Evolutionary conservation across 805 yeast genomes (phyloP).

Genomic region (Wickerhamomyces rabaulensis): DNA sequence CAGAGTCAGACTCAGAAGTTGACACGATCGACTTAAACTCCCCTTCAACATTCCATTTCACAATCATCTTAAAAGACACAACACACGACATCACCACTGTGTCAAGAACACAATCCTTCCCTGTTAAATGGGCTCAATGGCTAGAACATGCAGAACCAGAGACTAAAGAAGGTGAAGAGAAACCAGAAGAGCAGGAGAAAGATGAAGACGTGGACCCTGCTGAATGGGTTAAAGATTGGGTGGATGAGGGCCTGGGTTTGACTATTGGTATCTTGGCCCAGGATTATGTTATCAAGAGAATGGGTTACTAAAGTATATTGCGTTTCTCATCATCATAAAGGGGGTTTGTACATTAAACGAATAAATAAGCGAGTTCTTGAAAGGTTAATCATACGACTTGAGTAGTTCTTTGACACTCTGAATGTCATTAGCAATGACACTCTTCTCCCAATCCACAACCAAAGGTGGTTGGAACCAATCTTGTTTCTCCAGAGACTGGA

Average conservation of each 20-base stretch:
- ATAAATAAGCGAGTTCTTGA: not conserved
- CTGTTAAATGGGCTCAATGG: slow-evolving; percentile 92
- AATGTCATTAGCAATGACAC: slow-evolving; percentile 46
- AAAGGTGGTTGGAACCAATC: slow-evolving; percentile 38
- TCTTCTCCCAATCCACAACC: slow-evolving; percentile 60
- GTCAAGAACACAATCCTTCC: slow-evolving; percentile 86
- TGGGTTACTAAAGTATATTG: slow-evolving; percentile 49
- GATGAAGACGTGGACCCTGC: slow-evolving; percentile 66
- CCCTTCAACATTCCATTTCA: slow-evolving; percentile 63
- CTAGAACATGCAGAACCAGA: slow-evolving; percentile 34
- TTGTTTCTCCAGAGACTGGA: slow-evolving; percentile 12
- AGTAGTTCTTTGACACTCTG: slow-evolving; percentile 29
- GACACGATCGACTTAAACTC: slow-evolving; percentile 32
- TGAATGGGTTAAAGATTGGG: slow-evolving; percentile 79
- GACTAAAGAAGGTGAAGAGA: slow-evolving; percentile 16
- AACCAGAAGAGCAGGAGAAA: slow-evolving; percentile 26
- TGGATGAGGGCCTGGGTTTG: slow-evolving; percentile 70
- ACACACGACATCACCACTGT: slow-evolving; percentile 70
- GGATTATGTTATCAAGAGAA: slow-evolving; percentile 82
- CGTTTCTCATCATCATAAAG: no score
- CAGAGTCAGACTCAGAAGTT: slow-evolving; percentile 17
- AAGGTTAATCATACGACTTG: slow-evolving; percentile 7
- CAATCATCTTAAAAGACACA: slow-evolving; percentile 70
- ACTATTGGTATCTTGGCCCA: slow-evolving; percentile 87
- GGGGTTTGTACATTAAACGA: not conserved